Evolutionary conservation across 2,329 filamentous ascomycete species (phyloP), one percentile per base, ranked within the genome.

Genomic region (Cladosporium velox): DNA sequence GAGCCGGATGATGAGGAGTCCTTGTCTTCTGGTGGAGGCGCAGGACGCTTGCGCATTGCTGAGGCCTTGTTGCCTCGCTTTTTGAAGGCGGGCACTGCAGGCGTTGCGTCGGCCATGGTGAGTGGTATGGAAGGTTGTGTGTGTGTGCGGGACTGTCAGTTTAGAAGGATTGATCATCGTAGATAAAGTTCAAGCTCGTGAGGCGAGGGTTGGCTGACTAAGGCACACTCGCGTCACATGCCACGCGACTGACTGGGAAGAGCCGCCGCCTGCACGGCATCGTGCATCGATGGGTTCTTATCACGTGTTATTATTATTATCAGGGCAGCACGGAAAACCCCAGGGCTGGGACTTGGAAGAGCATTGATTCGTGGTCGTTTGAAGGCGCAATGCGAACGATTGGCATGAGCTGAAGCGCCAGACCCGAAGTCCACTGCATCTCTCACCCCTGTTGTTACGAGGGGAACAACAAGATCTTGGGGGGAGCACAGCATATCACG

Each of bases 61-160:
- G 88, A 93, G 68, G 85, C 86, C 76, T 93, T 96, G 74, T 86
- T 86, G 70, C 87, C 85, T 76, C 93, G 88, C 79, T 95, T 96
- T 79, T 96, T 97, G 86, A 97, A 97, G 61, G 91, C 78, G 15
- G 90, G 86, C 3, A 72, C 71, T 5, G 70, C 72, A 32, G 76
- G 65, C 54, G 72, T 71, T 68, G 72, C 67, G 69, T 78, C 75
- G 59, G 76, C 71, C 75, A 77, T 77, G 66, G n/a, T 71, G 64
- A 28, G 34, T 47, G 57, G 21, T 41, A 5, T 58, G 11, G n/a
- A 28, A 3, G 30, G 8, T 54, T 18, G 52, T 32, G 15, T 54
- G 21, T 54, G 51, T 34, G 28, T 5, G 52, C n/a, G n/a, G n/a
- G n/a, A 47, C 8, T 11, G 41, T 47, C n/a, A 2, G 18, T 35